Conservation (phyloP, 2,329 filamentous ascomycete genomes). For the Cladosporium sp. region DNA sequence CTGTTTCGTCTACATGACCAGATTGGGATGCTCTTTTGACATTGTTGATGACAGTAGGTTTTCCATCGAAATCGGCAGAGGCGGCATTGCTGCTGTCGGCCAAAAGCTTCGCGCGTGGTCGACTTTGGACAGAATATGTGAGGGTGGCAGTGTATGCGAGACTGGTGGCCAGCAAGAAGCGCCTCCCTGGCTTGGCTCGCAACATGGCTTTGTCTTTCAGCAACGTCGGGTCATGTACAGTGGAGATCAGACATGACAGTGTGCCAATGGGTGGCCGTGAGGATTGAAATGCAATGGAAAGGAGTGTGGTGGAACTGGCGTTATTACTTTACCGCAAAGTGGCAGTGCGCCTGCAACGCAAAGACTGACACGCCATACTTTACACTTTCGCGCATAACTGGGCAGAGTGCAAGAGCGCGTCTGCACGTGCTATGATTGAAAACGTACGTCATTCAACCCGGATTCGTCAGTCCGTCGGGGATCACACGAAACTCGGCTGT, state of each 20-base stretch:
- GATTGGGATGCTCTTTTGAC: not conserved
- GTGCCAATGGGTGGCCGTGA: not conserved
- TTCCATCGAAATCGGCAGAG: not conserved
- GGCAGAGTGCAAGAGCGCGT: not conserved
- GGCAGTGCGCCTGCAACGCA: not conserved
- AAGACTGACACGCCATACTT: constrained; percentile 6
- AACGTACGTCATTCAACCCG: not conserved
- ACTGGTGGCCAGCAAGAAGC: constrained; percentile 5
- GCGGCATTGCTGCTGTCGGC: constrained; percentile 6
- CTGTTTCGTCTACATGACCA: not conserved
- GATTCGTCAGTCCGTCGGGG: not conserved
- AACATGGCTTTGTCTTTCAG: not conserved
- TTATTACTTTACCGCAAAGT: not conserved
- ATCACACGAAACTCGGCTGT: not conserved
- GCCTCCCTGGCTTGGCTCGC: constrained; percentile 9
- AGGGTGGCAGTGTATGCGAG: not conserved
- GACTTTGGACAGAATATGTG: not conserved
- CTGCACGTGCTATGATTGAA: not conserved
- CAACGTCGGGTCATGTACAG: not conserved
- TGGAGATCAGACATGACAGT: not conserved
- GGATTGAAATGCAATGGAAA: not conserved
- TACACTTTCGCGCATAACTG: not conserved
- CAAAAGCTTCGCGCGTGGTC: not conserved
- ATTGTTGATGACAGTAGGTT: constrained; percentile 1
- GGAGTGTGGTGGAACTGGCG: not conserved